These are phyloP conservation scores for Trichoderma harzianum DNA, from an alignment of 2,329 filamentous ascomycete species.

Conservation along the genomic window DNA sequence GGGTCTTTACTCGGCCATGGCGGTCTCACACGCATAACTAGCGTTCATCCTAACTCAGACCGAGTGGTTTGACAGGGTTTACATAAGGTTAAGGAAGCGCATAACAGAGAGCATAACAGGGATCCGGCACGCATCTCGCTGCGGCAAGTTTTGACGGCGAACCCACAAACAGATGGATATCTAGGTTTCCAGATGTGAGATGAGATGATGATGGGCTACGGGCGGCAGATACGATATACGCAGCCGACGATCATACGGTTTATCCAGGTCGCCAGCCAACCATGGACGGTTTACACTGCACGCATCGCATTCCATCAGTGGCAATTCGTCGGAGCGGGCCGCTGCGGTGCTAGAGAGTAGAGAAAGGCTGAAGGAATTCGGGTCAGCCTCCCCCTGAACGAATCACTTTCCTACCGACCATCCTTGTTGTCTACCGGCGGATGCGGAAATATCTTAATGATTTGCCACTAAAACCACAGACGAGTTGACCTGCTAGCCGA, in stretches of 20 bases:
- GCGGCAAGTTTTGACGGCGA: not conserved
- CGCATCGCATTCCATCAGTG: not conserved
- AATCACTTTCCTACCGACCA: not conserved
- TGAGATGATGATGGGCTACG: not conserved
- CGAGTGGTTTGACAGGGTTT: not conserved
- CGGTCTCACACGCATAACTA: not conserved
- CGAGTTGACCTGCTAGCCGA: not conserved
- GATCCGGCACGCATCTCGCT: not conserved
- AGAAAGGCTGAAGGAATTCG: not conserved
- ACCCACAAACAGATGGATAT: not conserved
- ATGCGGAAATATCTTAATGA: not conserved
- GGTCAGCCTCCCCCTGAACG: not conserved
- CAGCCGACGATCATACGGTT: not conserved
- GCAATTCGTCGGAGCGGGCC: not conserved
- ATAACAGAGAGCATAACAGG: not conserved
- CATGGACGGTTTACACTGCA: not conserved
- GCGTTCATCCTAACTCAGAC: not conserved
- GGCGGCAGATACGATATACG: not conserved
- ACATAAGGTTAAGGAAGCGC: not conserved
- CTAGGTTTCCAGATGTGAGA: not conserved
- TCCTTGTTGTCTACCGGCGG: not conserved
- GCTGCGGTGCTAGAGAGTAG: not conserved
- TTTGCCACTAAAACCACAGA: not conserved
- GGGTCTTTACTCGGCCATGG: not conserved
- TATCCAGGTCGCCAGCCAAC: too few species aligned